Percentiles rank a stretch among this genome's conserved stretches.
These are phyloP conservation scores for Moniliella sp. DNA, from an alignment of 1,284 basidiomycete genomes.

Conservation along the genomic window DNA sequence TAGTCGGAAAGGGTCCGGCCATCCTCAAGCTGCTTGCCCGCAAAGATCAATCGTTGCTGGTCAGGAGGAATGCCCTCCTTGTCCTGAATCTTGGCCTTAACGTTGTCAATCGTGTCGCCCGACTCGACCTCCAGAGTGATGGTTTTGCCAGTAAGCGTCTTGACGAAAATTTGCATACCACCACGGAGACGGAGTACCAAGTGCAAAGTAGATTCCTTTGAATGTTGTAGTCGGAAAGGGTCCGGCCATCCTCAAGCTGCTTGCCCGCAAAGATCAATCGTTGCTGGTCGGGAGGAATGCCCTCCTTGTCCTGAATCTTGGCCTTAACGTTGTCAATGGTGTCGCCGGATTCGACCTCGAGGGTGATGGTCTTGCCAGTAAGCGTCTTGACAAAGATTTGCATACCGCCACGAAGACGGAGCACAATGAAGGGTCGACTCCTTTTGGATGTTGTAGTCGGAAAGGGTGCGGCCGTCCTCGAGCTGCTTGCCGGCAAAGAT, in stretches of 20 bases:
- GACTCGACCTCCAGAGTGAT: conserved; percentile 36
- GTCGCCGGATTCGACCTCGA: conserved; percentile 35
- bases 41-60: conserved; percentile 92
- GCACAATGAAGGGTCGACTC: conserved; percentile 28
- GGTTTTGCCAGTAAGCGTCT: conserved; percentile 35
- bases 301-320: conserved; percentile 42
- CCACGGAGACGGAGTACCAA: conserved; percentile 26
- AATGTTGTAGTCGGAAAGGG: conserved; percentile 46
- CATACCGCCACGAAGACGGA: conserved; percentile 66
- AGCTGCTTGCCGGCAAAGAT: conserved; percentile 98
- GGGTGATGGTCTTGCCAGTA: conserved; percentile 35
- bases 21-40: conserved; percentile 70
- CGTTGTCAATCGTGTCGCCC: conserved; percentile 34
- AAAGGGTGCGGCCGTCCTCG: conserved; percentile 37
- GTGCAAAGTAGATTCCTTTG: conserved; percentile 45
- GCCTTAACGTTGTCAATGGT: conserved; percentile 35
- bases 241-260: conserved; percentile 49
- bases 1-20: conserved; percentile 39
- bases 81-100: conserved; percentile 39
- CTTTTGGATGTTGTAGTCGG: conserved; percentile 61
- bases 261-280: conserved; percentile 94
- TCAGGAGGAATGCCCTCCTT: conserved; percentile 64
- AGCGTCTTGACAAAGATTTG: conserved; percentile 31
- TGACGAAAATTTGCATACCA: conserved; percentile 38
- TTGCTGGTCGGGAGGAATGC: conserved; percentile 85